A percentile compares a stretch with the other conserved stretches of the same genome.
phyloP scores from a whole-genome alignment of 371 early-diverging fungal species.

The Amoeboaphelidium occidentale region DNA sequence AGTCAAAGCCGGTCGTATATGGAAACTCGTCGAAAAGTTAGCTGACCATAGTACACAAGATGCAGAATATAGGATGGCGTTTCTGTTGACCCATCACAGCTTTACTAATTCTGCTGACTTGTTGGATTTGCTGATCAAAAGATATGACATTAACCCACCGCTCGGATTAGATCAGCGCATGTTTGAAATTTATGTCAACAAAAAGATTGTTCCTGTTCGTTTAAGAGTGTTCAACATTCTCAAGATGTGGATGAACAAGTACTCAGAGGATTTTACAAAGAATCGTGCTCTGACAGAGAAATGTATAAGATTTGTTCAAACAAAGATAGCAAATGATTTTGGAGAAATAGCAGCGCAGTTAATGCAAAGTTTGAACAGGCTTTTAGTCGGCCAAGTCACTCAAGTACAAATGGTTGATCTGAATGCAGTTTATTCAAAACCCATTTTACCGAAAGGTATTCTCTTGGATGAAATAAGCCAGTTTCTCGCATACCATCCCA shows the following conservation, averaged over 20 bases:
- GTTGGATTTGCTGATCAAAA: conserved; percentile 13
- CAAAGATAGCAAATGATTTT: conserved; percentile 13
- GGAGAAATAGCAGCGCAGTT: conserved; percentile 1
- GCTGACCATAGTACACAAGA: conserved; percentile 3
- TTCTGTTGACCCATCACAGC: conserved; percentile 24
- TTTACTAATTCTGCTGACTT: conserved; percentile 21
- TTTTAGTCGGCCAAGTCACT: too few relatives aligned
- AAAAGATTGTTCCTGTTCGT: conserved; percentile 17
- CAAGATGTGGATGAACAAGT: conserved; percentile 14
- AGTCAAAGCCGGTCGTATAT: not conserved
- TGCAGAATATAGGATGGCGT: conserved; percentile 9
- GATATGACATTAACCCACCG: conserved; percentile 17
- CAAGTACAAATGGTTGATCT: too few relatives aligned
- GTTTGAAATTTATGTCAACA: conserved; percentile 15
- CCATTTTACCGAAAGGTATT: not conserved
- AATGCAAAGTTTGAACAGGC: too few relatives aligned
- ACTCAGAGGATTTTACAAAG: conserved; percentile 18
- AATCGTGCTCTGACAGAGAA: conserved; percentile 12
- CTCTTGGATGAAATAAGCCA: not conserved
- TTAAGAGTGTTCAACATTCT: conserved; percentile 13
- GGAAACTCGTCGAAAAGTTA: not conserved
- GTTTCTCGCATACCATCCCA: not conserved
- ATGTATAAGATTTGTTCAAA: conserved; percentile 15
- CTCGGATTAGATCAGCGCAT: conserved; percentile 12
- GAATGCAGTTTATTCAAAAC: too few relatives aligned